Conservation (phyloP, 1,139 yeast species). For the Ashbya aceris region DNA sequence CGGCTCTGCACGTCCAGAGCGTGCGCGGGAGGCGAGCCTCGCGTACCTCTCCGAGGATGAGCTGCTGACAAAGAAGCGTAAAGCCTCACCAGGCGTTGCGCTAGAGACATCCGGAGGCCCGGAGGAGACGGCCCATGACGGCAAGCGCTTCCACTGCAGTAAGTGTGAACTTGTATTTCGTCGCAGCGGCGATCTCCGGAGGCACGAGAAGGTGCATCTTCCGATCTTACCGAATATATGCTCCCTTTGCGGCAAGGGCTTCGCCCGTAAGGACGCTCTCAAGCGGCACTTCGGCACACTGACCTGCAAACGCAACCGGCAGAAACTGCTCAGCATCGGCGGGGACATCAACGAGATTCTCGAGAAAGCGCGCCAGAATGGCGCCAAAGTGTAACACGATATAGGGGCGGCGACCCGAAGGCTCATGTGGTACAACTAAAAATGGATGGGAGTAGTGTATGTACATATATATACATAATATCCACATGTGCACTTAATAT, state of each 20-base stretch:
- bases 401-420: background rate
- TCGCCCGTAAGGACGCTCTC: constrained; percentile 73
- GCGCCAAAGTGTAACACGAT: constrained; percentile 9
- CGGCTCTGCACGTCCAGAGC: too few species aligned
- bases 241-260: constrained; percentile 67
- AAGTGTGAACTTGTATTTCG: constrained; percentile 24
- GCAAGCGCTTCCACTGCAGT: constrained; percentile 19
- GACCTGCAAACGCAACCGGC: constrained; percentile 62
- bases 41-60: background rate
- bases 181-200: constrained; percentile 26
- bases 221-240: constrained; percentile 41
- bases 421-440: too few species aligned
- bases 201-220: constrained; percentile 27
- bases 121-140: constrained; percentile 6
- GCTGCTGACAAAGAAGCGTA: background rate
- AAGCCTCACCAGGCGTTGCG: background rate
- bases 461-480: background rate
- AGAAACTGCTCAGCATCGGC: constrained; percentile 32
- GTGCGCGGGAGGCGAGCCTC: background rate
- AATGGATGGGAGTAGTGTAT: too few species aligned
- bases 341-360: constrained; percentile 24
- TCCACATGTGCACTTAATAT: background rate
- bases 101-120: background rate
- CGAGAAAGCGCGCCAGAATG: constrained; percentile 19
- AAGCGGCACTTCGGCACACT: constrained; percentile 64